Base-by-base conservation (phyloP, 169 alveolate genomes). In the Plasmodium knowlesi region DNA sequence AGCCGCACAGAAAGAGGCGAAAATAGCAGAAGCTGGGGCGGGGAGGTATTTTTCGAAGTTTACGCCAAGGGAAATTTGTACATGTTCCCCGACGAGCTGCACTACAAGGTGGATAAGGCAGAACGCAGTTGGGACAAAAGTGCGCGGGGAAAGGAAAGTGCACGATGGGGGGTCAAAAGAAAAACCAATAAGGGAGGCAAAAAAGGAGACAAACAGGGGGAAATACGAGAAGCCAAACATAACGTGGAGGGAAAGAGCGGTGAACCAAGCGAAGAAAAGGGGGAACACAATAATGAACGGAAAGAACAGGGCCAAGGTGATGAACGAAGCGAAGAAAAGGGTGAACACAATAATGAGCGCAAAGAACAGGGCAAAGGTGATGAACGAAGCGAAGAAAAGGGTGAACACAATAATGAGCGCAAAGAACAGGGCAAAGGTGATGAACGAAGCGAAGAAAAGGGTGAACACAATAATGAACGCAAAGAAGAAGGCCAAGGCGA, bases 81-180 rank as follows among this genome's bases (percentile, higher is more conserved):
- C 34, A 89, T 89, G 8, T 89, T 89, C 73, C 94, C 94, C 28
- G 94, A 89, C 25, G 94, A 89, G 76, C 32, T 89, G 73, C 94
- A 89, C 53, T 89, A 89, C 50, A 80, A 50, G 41, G 78, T 12
- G 19, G 5, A 76, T 34, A 30, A 76, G 28, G 81, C 14, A 25
- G 43, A 37, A 0, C 25, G 2, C 10, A n/a, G 1, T 41, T n/a
- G 61, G 67, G 30, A 16, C 19, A 82, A 57, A 28, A 8, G 28
- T 46, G 22, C 19, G 19, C 53, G 19, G 28, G 10, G 12, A 16
- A 5, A 2, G 53, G 43, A 10, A n/a, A 28, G 54, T 19, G 22
- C 2, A 14, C 61, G 22, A 16, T 2, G 8, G 30, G 57, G 30
- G 16, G 54, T 6, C 39, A 79, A 12, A 34, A 25, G 34, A 41